A percentile compares a stretch with the other conserved stretches of the same genome.
phyloP scores from a whole-genome alignment of 192 early-diverging fungal genomes.

The Fimicolochytrium jonesii region DNA sequence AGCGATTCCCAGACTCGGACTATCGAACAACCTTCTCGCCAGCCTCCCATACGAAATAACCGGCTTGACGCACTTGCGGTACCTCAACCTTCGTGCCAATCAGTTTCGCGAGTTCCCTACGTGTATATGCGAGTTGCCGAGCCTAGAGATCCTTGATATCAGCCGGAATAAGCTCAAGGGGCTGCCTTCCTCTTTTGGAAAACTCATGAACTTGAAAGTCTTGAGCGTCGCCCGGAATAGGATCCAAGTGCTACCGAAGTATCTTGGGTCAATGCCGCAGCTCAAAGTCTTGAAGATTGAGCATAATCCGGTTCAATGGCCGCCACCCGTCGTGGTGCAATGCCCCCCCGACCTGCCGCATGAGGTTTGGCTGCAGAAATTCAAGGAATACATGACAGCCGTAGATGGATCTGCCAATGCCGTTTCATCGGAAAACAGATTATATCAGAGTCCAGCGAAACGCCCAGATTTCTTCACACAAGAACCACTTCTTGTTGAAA shows the following conservation, averaged over 20 bases:
- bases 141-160: constrained; percentile 38
- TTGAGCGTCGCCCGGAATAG: constrained; percentile 34
- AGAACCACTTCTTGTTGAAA: not conserved
- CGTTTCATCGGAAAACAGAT: no score
- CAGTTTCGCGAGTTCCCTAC: constrained; percentile 33
- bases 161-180: constrained; percentile 37
- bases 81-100: constrained; percentile 41
- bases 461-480: no score
- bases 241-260: constrained; percentile 27
- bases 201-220: constrained; percentile 31
- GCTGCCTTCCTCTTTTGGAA: constrained; percentile 31
- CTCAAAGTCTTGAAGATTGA: constrained; percentile 40
- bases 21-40: constrained; percentile 35
- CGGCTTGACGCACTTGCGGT: constrained; percentile 25
- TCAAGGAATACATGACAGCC: constrained; percentile 17
- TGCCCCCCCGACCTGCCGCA: not conserved
- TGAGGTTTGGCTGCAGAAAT: constrained; percentile 8
- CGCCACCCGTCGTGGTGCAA: constrained; percentile 31
- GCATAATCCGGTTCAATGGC: constrained; percentile 39
- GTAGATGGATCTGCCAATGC: not conserved
- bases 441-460: no score
- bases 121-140: constrained; percentile 23
- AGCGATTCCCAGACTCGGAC: constrained; percentile 26
- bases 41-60: constrained; percentile 24
- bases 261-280: constrained; percentile 25